phyloP scores from a whole-genome alignment of 495 filamentous ascomycete species.

The Xylaria nigripes region DNA sequence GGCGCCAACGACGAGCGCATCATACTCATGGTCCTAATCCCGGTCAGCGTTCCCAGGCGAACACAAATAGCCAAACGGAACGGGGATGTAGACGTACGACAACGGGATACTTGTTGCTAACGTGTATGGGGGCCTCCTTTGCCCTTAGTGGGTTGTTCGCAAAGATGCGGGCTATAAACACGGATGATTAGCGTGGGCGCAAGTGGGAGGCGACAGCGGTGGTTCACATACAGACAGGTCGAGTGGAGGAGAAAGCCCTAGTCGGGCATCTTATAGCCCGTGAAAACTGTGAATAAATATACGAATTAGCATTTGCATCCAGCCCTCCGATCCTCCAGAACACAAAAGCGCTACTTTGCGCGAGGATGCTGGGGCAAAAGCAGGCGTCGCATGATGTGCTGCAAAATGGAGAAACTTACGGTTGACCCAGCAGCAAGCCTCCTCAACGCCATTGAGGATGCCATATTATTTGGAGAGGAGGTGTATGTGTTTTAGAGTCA shows the following conservation, averaged over 20 bases:
- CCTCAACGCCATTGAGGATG: constrained; percentile 46
- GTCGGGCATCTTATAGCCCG: constrained; percentile 43
- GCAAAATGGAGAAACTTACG: constrained; percentile 28
- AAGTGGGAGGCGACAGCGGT: neutral
- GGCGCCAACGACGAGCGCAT: constrained; percentile 90
- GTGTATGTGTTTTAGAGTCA: neutral
- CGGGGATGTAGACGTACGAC: constrained; percentile 55
- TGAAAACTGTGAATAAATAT: constrained; percentile 34
- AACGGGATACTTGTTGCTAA: constrained; percentile 81
- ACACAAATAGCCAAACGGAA: neutral
- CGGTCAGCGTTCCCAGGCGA: neutral
- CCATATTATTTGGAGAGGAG: constrained; percentile 29
- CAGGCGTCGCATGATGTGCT: constrained; percentile 11
- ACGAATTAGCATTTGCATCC: neutral
- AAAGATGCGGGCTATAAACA: constrained; percentile 55
- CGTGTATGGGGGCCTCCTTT: constrained; percentile 77
- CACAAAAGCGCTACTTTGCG: neutral
- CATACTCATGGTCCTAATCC: constrained; percentile 49
- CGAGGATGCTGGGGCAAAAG: neutral
- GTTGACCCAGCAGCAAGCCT: constrained; percentile 36
- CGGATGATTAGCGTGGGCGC: constrained; percentile 10
- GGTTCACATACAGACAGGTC: constrained; percentile 59
- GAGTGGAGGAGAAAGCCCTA: constrained; percentile 78
- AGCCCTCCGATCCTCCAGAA: neutral
- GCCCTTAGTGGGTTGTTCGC: constrained; percentile 76